Evolutionary conservation across 2,329 filamentous ascomycete genomes (phyloP), one percentile per base, ranked within the genome.

Genomic region (Diplodia corticola): DNA sequence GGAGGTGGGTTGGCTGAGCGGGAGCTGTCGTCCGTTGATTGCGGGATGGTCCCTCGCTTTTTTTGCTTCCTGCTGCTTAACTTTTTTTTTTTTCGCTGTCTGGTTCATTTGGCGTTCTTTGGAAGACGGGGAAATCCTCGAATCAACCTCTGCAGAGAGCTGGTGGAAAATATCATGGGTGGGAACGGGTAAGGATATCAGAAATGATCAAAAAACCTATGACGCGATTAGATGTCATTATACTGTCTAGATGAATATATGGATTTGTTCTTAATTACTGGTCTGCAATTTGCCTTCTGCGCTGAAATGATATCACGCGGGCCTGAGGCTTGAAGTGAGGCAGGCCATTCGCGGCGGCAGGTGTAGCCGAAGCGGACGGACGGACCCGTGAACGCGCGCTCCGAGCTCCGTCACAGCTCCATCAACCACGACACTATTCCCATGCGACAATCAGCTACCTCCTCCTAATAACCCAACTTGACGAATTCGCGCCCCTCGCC

Each of bases 1-100:
- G 93, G 76, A 86, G 89, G 77, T 97, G 93, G 93, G 91, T 96
- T 73, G 91, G 91, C 64, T 89, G 28, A 49, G 13, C 26, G 17
- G 17, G 50, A 3, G 9, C 17, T 17, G 26, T 9, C 6, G 50
- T 15, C 33, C 22, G n/a, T 13, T 5, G 3, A 22, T 20, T 24
- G 40, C 22, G 9, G 12, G 20, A 15, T 33, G 17, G 28, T 20
- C 1, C 24, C 13, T 46, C 22, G 22, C 15, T 37, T 10, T 35
- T 35, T 49, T n/a, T 33, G 30, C 30, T 33, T 12, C 20, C 9
- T 24, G 12, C 48, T 24, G 30, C 13, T 24, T 26, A 12, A 35
- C 10, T 59, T 22, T 15, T 28, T 49, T n/a, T n/a, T 7, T 59
- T 22, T 15, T 28, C 35, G 26, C 28, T 7, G 17, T 20, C 33